Base-by-base conservation (phyloP, 2,329 filamentous ascomycete genomes). In the Neopestalotiopsis sp. region DNA sequence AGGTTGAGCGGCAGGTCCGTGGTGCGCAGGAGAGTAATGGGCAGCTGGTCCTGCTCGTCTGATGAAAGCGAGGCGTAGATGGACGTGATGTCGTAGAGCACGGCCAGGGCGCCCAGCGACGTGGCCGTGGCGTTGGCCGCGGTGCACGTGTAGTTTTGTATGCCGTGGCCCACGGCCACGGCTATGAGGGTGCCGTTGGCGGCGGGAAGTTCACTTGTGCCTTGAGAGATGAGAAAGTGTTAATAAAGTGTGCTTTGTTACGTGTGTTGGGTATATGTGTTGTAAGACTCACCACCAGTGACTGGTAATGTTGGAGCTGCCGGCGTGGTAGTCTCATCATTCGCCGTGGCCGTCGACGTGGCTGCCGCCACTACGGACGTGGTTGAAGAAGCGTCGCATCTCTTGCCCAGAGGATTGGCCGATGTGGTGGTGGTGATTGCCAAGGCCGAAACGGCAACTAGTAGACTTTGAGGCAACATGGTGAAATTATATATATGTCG, bases 141-240 rank as follows among this genome's bases (percentile, higher is more conserved):
- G 38, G 74, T 76, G 79, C 90, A 92, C 49, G 88, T 90, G 83
- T 92, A 92, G 85, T 92, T 92, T 75, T 92, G 90, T 74, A 90
- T 87, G 68, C 90, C 90, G 73, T 90, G 86, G 73, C 90, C 90
- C 57, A 92, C 80, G 68, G 84, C 85, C 71, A 92, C 86, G 80
- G 85, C 81, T 76, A 87, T 85, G 49, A 90, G 80, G 5, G 77
- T 76, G 58, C 82, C 74, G 70, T 75, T 75, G 2, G 84, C 83
- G 4, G 78, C 69, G n/a, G 82, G 77, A 34, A 89, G 85, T 65
- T 88, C 81, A 30, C 74, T 75, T 49, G 77, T 82, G 28, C 73
- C 77, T 79, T 28, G 3, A 28, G 53, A 13, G 6, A 38, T 67
- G 30, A 62, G 67, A 10, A 53, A 38, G 57, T 28, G 24, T 28